Percentiles rank a stretch among this genome's conserved stretches.
phyloP scores from a whole-genome alignment of 805 yeast species.

The Wickerhamomyces bovis region DNA sequence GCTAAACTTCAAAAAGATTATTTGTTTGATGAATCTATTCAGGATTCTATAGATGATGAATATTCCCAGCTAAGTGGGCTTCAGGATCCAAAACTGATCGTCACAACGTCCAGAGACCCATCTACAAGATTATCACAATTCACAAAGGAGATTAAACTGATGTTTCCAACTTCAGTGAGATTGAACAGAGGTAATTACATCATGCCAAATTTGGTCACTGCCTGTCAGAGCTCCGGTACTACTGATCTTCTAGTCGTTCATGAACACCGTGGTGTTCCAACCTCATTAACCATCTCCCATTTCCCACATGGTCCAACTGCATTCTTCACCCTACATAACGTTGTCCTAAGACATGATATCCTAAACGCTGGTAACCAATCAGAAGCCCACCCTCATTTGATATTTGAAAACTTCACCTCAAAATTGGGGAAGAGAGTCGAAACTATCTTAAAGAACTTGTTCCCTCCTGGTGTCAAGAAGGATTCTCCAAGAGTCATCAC shows the following conservation, averaged over 20 bases:
- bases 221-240: constrained; percentile 75
- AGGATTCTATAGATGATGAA: constrained; percentile 77
- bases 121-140: constrained; percentile 81
- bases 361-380: constrained; percentile 79
- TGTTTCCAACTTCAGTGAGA: constrained; percentile 86
- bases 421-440: constrained; percentile 78
- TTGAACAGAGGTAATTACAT: constrained; percentile 91
- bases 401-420: constrained; percentile 84
- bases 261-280: constrained; percentile 98
- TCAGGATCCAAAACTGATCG: constrained; percentile 82
- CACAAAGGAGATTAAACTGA: constrained; percentile 82
- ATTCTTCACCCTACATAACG: constrained; percentile 89
- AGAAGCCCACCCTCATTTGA: constrained; percentile 89
- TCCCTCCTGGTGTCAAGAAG: constrained; percentile 94
- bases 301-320: constrained; percentile 98
- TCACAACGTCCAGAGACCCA: constrained; percentile 93
- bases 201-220: constrained; percentile 75
- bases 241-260: constrained; percentile 83
- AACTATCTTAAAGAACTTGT: constrained; percentile 76
- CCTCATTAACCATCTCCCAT: constrained; percentile 86
- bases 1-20: constrained; percentile 71
- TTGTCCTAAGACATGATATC: constrained; percentile 88
- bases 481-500: constrained; percentile 90
- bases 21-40: constrained; percentile 76
- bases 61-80: constrained; percentile 83